Evolutionary conservation across 139 green algal species (phyloP), one percentile per base, ranked within the genome.

Genomic region (Chloropicon primus): DNA sequence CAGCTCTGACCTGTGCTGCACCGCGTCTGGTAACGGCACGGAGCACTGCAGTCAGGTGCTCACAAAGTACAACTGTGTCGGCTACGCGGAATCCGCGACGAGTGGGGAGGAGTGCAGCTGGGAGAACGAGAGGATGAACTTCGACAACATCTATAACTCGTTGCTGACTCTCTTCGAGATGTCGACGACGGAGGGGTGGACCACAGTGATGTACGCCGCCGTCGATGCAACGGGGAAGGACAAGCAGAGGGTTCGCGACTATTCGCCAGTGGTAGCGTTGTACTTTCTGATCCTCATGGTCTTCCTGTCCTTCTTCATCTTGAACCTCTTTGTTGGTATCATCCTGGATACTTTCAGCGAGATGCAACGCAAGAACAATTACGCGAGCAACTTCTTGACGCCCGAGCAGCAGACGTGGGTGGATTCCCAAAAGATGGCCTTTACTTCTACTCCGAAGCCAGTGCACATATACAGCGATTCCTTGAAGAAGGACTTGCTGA

Each of bases 111-210:
- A n/a, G 10, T 28, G 75, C 53, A 71, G 21, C 23, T 83, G 78
- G 81, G 2, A 75, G 21, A 80, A 74, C 1, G 71, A 54, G 21
- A 27, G 74, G 23, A 81, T 54, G 26, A 80, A 83, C 73, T 86
- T 86, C 29, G 72, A 86, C 76, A 80, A 82, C 77, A 79, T 86
- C 28, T 27, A 53, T n/a, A n/a, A 80, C 2, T 53, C 82, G 10
- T 76, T 86, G 78, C 81, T 77, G 41, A 82, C 78, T 2, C 76
- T 86, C 21, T 82, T 83, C 72, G 79, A 86, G 76, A 83, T 83
- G 74, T 76, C 75, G 53, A 83, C 82, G 25, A 83, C 74, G 2
- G 82, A 86, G 71, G 82, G 82, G 1, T 86, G 82, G 82, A 83
- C 80, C 2, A 76, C 73, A 71, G 74, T 78, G 24, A 81, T 81